phyloP scores from a whole-genome alignment of 116 monocot genomes.

The Phalaenopsis hybrid region DNA sequence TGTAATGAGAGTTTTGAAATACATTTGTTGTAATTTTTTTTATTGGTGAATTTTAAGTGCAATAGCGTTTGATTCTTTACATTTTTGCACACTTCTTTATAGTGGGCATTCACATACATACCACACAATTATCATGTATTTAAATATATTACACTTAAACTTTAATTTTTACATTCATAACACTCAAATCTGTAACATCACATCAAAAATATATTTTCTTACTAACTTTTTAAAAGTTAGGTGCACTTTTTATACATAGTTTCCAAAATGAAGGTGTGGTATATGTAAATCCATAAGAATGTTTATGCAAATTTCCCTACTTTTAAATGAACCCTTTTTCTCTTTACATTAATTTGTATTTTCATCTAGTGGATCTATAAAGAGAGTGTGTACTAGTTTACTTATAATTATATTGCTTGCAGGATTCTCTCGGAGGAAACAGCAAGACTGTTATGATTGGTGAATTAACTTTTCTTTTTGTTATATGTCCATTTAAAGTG shows the following conservation, averaged over 20 bases:
- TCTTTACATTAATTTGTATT: background rate
- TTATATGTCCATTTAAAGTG: background rate
- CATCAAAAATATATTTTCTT: too few species aligned
- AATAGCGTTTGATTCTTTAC: background rate
- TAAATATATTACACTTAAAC: too few species aligned
- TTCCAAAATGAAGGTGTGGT: too few species aligned
- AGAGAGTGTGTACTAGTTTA: background rate
- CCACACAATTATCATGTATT: too few species aligned
- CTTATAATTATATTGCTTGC: conserved; percentile 7
- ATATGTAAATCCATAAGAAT: too few species aligned
- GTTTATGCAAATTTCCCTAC: too few species aligned
- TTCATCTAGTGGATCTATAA: background rate
- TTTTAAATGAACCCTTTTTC: background rate
- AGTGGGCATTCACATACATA: too few species aligned
- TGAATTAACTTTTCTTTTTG: conserved; percentile 11
- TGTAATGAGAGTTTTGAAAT: background rate
- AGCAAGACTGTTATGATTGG: conserved; percentile 99
- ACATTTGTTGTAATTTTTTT: background rate
- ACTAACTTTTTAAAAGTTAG: too few species aligned
- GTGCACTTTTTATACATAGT: too few species aligned
- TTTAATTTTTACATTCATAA: too few species aligned
- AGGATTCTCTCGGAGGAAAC: conserved; percentile 98
- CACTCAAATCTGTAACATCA: too few species aligned
- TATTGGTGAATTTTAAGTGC: background rate
- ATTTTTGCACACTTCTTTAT: background rate